These are phyloP conservation scores for Torulaspora gathmanii DNA, from an alignment of 805 yeast genomes.

Conservation along the genomic window DNA sequence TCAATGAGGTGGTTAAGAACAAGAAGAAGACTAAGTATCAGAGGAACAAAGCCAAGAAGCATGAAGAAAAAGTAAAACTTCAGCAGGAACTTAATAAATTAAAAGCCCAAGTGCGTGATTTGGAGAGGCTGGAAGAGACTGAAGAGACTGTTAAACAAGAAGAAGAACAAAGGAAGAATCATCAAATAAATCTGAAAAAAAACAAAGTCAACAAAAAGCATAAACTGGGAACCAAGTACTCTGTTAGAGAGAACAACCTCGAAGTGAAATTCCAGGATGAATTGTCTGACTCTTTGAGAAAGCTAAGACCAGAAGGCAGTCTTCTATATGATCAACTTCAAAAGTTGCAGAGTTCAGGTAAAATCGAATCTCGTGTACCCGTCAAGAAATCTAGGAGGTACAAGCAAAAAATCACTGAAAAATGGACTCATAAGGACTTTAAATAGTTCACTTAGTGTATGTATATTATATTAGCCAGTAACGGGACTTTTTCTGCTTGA, in stretches of 20 bases:
- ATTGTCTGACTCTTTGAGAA: slow-evolving; percentile 76
- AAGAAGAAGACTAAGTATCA: slow-evolving; percentile 74
- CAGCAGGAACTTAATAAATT: slow-evolving; percentile 54
- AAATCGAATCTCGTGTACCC: slow-evolving; percentile 77
- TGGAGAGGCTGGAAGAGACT: slow-evolving; percentile 44
- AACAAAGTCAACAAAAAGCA: slow-evolving; percentile 28
- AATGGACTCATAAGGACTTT: slow-evolving; percentile 90
- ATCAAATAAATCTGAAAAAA: slow-evolving; percentile 19
- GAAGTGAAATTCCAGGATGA: slow-evolving; percentile 88
- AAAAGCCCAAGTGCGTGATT: slow-evolving; percentile 55
- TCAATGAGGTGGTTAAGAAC: slow-evolving; percentile 61
- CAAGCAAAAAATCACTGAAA: slow-evolving; percentile 75
- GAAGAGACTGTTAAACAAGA: slow-evolving; percentile 29
- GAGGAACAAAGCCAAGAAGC: slow-evolving; percentile 65
- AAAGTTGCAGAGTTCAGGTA: slow-evolving; percentile 77
- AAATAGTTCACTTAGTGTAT: slow-evolving; percentile 39
- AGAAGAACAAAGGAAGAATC: slow-evolving; percentile 7
- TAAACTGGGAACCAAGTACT: slow-evolving; percentile 44
- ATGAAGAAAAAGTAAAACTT: slow-evolving; percentile 53
- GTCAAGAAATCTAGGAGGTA: slow-evolving; percentile 58
- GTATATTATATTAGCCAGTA: slow-evolving; percentile 3
- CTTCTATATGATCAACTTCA: slow-evolving; percentile 76
- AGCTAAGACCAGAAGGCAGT: slow-evolving; percentile 87
- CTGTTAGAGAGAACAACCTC: slow-evolving; percentile 44
- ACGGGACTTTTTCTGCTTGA: neutral